Conservation (phyloP, 495 filamentous ascomycete species). For the Schizothecium vesticola region DNA sequence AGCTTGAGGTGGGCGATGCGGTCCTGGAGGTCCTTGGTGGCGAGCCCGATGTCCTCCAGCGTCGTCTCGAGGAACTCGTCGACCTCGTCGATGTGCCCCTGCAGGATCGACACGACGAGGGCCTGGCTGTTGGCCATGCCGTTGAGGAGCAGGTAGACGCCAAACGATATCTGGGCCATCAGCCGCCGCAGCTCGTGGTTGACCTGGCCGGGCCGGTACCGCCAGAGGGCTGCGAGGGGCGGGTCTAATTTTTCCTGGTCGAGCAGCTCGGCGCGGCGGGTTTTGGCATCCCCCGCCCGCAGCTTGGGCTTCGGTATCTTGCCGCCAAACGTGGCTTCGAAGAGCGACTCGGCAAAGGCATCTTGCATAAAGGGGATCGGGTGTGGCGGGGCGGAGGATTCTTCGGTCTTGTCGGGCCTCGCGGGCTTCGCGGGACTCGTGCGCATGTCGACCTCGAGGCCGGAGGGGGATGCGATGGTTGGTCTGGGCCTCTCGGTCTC, state of each 20-base stretch:
- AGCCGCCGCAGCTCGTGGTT: constrained; percentile 88
- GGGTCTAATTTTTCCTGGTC: constrained; percentile 54
- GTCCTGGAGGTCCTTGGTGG: constrained; percentile 66
- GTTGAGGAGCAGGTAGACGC: constrained; percentile 81
- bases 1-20: constrained; percentile 72
- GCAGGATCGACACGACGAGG: constrained; percentile 82
- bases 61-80: constrained; percentile 84
- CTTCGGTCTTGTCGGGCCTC: background rate
- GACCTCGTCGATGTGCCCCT: constrained; percentile 87
- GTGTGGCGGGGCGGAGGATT: constrained; percentile 29
- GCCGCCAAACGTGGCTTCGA: constrained; percentile 56
- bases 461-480: background rate
- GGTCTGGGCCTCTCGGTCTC: constrained; percentile 5
- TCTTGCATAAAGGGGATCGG: constrained; percentile 83
- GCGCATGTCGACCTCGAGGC: constrained; percentile 13
- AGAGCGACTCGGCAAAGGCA: constrained; percentile 88
- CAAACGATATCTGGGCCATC: constrained; percentile 87
- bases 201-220: constrained; percentile 55
- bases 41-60: constrained; percentile 79
- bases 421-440: background rate
- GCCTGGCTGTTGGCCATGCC: constrained; percentile 80
- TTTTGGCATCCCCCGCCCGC: constrained; percentile 55
- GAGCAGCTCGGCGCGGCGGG: constrained; percentile 62
- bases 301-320: constrained; percentile 45
- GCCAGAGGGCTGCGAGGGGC: constrained; percentile 68